phyloP scores from a whole-genome alignment of 305 asterid genomes.

The Fraxinus greggii region DNA sequence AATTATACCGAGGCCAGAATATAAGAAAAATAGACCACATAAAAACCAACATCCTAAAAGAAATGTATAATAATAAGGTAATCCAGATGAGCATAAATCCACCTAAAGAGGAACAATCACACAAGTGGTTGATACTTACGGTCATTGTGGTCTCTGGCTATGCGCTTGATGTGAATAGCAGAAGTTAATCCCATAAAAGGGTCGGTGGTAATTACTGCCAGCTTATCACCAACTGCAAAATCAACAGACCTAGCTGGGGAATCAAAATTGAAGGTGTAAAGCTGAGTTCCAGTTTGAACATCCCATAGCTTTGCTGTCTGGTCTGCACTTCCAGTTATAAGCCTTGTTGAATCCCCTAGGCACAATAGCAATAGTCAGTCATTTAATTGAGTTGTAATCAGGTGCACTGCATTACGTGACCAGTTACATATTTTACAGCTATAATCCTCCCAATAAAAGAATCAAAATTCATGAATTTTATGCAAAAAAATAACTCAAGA shows the following conservation, averaged over 20 bases:
- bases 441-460: neutral
- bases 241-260: constrained; percentile 86
- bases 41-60: neutral
- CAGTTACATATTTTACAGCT: neutral
- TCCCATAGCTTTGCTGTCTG: constrained; percentile 89
- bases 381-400: neutral
- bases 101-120: neutral
- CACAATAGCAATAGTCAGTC: constrained; percentile 10
- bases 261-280: constrained; percentile 65
- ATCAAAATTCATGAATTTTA: neutral
- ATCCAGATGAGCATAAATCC: neutral
- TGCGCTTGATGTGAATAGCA: constrained; percentile 72
- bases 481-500: neutral
- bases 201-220: constrained; percentile 79
- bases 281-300: constrained; percentile 61
- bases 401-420: neutral
- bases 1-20: neutral
- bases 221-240: constrained; percentile 68
- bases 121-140: constrained; percentile 47
- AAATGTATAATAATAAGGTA: neutral
- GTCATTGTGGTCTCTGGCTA: constrained; percentile 54
- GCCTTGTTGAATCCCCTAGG: constrained; percentile 79
- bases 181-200: constrained; percentile 80
- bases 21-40: neutral
- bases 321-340: constrained; percentile 90